Percentiles rank a stretch among this genome's conserved stretches.
These are phyloP conservation scores for Cystobasidium ongulense DNA, from an alignment of 768 basidiomycete genomes.

Conservation along the genomic window DNA sequence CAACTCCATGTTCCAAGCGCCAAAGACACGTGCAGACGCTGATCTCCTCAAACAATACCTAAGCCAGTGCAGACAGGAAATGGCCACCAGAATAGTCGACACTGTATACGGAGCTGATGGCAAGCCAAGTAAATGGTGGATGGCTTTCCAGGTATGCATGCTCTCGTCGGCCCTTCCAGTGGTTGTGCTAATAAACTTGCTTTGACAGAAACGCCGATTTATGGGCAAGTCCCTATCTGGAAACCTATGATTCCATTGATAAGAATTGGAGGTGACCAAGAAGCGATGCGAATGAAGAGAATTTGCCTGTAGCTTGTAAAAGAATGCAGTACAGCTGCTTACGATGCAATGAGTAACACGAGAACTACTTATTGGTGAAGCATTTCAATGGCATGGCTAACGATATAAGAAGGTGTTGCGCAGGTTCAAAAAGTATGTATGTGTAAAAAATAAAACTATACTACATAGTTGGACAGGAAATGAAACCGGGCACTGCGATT, in stretches of 20 bases:
- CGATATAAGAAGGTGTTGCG: no score
- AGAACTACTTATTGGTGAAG: no score
- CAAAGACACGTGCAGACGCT: constrained; percentile 65
- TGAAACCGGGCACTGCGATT: no score
- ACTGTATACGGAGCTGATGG: constrained; percentile 73
- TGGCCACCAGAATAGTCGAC: constrained; percentile 75
- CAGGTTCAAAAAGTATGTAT: no score
- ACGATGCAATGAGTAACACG: no score
- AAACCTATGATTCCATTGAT: not conserved
- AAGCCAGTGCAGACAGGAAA: constrained; percentile 83
- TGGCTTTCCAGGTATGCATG: constrained; percentile 63
- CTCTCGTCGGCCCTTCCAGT: not conserved
- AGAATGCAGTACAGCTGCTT: not conserved
- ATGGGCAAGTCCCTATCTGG: constrained; percentile 40
- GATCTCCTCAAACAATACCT: constrained; percentile 87
- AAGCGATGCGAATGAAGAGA: not conserved
- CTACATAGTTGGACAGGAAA: no score
- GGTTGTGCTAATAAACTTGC: constrained; percentile 4
- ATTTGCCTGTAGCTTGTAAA: not conserved
- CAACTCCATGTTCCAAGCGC: constrained; percentile 81
- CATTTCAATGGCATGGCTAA: no score
- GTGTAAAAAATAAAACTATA: no score
- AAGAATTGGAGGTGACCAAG: not conserved
- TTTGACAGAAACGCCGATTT: constrained; percentile 39
- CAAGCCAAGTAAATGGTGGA: constrained; percentile 99